Conservation (phyloP, 2,329 filamentous ascomycete species). For the Fusarium sarcochroum region DNA sequence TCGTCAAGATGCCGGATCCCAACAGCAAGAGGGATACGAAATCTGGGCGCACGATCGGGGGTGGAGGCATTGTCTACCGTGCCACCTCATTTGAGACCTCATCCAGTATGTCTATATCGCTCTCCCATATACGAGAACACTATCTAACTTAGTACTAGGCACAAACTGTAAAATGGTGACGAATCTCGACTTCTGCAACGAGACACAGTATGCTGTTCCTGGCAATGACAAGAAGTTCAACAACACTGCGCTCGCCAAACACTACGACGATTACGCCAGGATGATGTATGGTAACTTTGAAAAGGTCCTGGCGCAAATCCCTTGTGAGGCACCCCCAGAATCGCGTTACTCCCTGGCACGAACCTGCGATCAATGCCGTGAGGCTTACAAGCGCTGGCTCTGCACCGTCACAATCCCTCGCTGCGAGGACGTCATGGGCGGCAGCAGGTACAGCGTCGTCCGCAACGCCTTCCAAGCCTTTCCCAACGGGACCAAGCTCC, state of each 20-base stretch:
- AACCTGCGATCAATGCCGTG: constrained; percentile 80
- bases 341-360: constrained; percentile 86
- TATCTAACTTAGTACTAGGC: constrained; percentile 59
- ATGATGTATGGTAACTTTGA: constrained; percentile 82
- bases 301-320: constrained; percentile 85
- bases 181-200: constrained; percentile 88
- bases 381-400: constrained; percentile 93
- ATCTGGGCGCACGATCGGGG: constrained; percentile 65
- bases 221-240: constrained; percentile 77
- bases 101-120: constrained; percentile 68
- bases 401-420: constrained; percentile 94
- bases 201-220: constrained; percentile 92
- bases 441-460: constrained; percentile 58
- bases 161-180: constrained; percentile 89
- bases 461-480: constrained; percentile 82
- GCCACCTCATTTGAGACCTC: constrained; percentile 84
- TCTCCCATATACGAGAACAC: not conserved
- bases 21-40: constrained; percentile 58
- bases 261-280: constrained; percentile 84
- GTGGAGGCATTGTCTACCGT: constrained; percentile 83
- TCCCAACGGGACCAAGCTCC: constrained; percentile 74
- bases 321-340: constrained; percentile 82
- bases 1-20: constrained; percentile 72
- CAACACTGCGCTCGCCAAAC: constrained; percentile 72
- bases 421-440: constrained; percentile 84